Base-by-base conservation (phyloP, 2,329 filamentous ascomycete genomes). In the Neopestalotiopsis sp. region DNA sequence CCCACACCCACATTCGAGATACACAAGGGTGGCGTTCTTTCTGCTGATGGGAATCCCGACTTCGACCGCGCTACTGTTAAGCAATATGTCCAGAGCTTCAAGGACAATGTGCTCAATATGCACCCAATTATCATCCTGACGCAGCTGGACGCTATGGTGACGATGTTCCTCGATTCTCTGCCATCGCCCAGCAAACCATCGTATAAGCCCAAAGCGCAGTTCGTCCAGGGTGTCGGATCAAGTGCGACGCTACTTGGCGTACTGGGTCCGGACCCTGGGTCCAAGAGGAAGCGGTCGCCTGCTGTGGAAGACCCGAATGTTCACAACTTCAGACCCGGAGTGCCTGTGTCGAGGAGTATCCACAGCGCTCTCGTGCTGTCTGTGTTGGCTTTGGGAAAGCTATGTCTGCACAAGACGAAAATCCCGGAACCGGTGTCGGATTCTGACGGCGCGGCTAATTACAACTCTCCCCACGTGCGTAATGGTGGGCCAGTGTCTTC, bases 21-120 rank as follows among this genome's bases (percentile, higher is more conserved):
- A 17, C 78, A 77, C 57, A 83, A 74, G 73, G 81, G 77, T 59
- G 78, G 84, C 80, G 60, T 78, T 79, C 61, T 78, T 76, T 68
- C 75, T 77, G 67, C 75, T 4, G 82, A 86, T 60, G 86, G 86
- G 6, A 86, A 84, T 60, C 86, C 88, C 2, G 87, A 90, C 72
- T 86, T 90, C 70, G 83, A 82, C 4, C 81, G 84, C 65, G 70
- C 73, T 0, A 86, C 80, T 42, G 87, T 91, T 0, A 84, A 82
- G 80, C 74, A 74, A 52, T 88, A 90, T 69, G 86, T 90, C 12
- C 74, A 84, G 56, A 87, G 85, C 71, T 91, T 89, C 77, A 85
- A 89, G 76, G 81, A 86, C 0, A 83, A 91, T 72, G 89, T 91
- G 40, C 84, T 91, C 65, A 90, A 86, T 71, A 89, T 91, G 86